Evolutionary conservation across 2,329 filamentous ascomycete genomes (phyloP), one percentile per base, ranked within the genome.

Genomic region (Xylaria sp.): DNA sequence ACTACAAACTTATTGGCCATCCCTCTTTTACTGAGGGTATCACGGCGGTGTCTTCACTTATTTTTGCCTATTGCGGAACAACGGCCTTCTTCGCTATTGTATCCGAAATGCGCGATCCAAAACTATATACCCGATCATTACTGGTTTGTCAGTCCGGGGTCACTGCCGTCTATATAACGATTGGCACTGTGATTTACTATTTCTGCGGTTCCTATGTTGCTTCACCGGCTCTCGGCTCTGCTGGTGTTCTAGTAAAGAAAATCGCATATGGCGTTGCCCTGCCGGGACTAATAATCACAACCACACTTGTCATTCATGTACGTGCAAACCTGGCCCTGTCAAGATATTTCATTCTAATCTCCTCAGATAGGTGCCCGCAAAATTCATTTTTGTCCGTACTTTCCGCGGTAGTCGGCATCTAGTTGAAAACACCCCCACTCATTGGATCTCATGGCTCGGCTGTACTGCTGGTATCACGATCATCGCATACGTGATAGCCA

Each of bases 1-100:
- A 77, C 68, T 78, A 66, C 53, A 73, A 76, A 53, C 70, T 76
- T 53, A 72, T 73, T 73, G 71, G 69, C 39, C 70, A 61, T 4
- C 77, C 79, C 2, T 69, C 68, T 31, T 80, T 80, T 55, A 54
- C 71, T 3, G 60, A 77, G 4, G 78, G 69, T 10, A 71, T 79
- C 25, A 61, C 76, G 0, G 76, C 78, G 25, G 57, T 78, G 31
- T 75, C 77, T 0, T 68, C 74, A 2, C 65, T 79, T 7, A 71
- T 81, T 38, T 81, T 81, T 54, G 75, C 80, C 5, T 81, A 76
- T 55, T 75, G 77, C 6, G 79, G 78, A 22, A 78, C 78, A 0
- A 75, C 79, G 0, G 77, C 74, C 20, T 80, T 77, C 66, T 79
- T 78, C 68, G 60, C 73, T 15, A 73, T 79, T 27, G 72, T 67